A percentile compares a stretch with the other conserved stretches of the same genome.
phyloP scores from a whole-genome alignment of 129 eudicot species.

The Oenanthe sinensis region DNA sequence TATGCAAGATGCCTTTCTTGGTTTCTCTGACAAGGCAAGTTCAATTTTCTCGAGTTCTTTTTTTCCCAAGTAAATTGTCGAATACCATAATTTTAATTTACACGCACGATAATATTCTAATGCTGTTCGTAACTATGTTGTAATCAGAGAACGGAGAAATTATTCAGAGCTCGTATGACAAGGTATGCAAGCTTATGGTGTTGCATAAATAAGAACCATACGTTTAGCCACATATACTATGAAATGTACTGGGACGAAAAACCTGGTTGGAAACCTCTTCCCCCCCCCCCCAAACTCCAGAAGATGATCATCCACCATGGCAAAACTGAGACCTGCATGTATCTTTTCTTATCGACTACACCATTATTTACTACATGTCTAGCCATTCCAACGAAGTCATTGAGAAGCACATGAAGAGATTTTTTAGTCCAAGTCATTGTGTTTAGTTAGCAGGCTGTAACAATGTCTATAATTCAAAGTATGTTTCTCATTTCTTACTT shows the following conservation, averaged over 20 bases:
- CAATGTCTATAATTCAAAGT: neutral
- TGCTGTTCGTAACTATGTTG: neutral
- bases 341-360: neutral
- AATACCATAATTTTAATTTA: neutral
- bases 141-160: constrained; percentile 55
- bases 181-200: constrained; percentile 39
- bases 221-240: neutral
- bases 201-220: neutral
- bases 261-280: neutral
- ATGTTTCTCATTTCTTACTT: too few relatives aligned
- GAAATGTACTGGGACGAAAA: neutral
- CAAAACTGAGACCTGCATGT: neutral
- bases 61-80: neutral
- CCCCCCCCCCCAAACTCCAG: neutral
- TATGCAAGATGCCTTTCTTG: constrained; percentile 76
- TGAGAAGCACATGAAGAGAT: neutral
- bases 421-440: neutral
- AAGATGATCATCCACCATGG: neutral
- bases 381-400: neutral
- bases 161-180: constrained; percentile 66
- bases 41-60: neutral
- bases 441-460: neutral
- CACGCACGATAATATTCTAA: neutral
- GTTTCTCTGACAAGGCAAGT: constrained; percentile 74
- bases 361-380: neutral